A percentile compares a stretch with the other conserved stretches of the same genome.
Evolutionary conservation across 2,329 filamentous ascomycete species (phyloP).

Genomic region (Cryphonectria radicalis): DNA sequence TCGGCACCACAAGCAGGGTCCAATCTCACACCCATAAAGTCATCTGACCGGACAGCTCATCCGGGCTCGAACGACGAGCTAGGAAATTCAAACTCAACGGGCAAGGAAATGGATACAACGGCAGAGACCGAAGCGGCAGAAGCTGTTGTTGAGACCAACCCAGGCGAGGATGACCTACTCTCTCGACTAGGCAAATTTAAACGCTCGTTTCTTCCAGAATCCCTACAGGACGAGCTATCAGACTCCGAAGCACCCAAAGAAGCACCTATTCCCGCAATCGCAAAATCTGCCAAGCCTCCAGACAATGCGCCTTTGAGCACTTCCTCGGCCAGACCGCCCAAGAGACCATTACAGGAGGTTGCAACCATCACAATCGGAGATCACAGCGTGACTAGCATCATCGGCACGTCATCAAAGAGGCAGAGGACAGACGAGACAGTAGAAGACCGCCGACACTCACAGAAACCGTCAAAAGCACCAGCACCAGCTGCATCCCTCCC

Average conservation of each 20-base stretch:
- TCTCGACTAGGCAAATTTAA: slow-evolving; percentile 23
- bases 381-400: slow-evolving; percentile 66
- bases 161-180: slow-evolving; percentile 17
- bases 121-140: background rate
- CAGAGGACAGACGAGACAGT: slow-evolving; percentile 46
- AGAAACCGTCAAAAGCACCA: slow-evolving; percentile 37
- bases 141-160: background rate
- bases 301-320: slow-evolving; percentile 33
- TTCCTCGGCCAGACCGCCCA: slow-evolving; percentile 44
- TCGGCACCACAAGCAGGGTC: slow-evolving; percentile 35
- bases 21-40: background rate
- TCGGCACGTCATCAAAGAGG: slow-evolving; percentile 61
- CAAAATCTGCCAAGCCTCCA: slow-evolving; percentile 38
- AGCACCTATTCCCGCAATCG: slow-evolving; percentile 41
- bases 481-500: slow-evolving; percentile 39
- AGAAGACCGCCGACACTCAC: slow-evolving; percentile 37
- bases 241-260: slow-evolving; percentile 31
- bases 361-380: slow-evolving; percentile 78
- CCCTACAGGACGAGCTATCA: slow-evolving; percentile 29
- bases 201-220: slow-evolving; percentile 23
- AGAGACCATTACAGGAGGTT: slow-evolving; percentile 63
- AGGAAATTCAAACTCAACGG: background rate
- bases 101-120: slow-evolving; percentile 16
- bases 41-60: background rate
- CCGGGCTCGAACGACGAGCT: background rate